phyloP scores from a whole-genome alignment of 2,329 filamentous ascomycete species.

The Aspergillus candidus region DNA sequence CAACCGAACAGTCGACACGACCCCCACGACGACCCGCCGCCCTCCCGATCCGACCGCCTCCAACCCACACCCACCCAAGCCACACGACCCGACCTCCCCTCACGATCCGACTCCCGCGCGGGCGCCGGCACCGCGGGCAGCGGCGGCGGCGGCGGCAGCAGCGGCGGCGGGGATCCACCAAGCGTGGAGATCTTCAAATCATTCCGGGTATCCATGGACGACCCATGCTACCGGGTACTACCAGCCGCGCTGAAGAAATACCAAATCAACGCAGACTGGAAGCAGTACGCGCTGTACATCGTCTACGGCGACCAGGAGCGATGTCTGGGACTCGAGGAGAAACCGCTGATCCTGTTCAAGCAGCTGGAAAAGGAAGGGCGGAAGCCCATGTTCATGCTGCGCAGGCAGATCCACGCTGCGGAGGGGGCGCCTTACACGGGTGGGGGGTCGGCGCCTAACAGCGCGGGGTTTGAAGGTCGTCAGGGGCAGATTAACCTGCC shows the following conservation, averaged over 20 bases:
- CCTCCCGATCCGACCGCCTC: conserved; percentile 28
- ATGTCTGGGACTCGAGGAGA: conserved; percentile 84
- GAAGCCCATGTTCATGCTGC: conserved; percentile 99
- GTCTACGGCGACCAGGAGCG: conserved; percentile 98
- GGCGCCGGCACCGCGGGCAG: conserved; percentile 1
- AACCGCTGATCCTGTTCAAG: conserved; percentile 93
- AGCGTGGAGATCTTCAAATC: conserved; percentile 96
- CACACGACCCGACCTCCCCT: conserved; percentile 28
- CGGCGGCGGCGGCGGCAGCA: conserved; percentile 1
- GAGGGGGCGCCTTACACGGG: conserved; percentile 26
- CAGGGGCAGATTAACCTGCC: conserved; percentile 29
- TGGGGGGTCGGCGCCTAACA: conserved; percentile 24
- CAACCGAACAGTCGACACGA: conserved; percentile 33
- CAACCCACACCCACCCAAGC: conserved; percentile 27
- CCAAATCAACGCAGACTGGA: conserved; percentile 96
- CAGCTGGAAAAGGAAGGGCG: conserved; percentile 93
- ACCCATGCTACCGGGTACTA: conserved; percentile 94
- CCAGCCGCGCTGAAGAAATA: conserved; percentile 96
- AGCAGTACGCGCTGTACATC: conserved; percentile 95
- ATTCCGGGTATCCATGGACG: conserved; percentile 95
- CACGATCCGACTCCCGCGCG: conserved; percentile 25
- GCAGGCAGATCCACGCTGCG: conserved; percentile 55
- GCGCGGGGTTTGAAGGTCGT: conserved; percentile 25
- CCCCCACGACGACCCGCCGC: conserved; percentile 32
- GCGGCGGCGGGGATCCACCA: conserved; percentile 24